These are phyloP conservation scores for Lachnellula occidentalis DNA, from an alignment of 2,329 filamentous ascomycete species.

Conservation along the genomic window DNA sequence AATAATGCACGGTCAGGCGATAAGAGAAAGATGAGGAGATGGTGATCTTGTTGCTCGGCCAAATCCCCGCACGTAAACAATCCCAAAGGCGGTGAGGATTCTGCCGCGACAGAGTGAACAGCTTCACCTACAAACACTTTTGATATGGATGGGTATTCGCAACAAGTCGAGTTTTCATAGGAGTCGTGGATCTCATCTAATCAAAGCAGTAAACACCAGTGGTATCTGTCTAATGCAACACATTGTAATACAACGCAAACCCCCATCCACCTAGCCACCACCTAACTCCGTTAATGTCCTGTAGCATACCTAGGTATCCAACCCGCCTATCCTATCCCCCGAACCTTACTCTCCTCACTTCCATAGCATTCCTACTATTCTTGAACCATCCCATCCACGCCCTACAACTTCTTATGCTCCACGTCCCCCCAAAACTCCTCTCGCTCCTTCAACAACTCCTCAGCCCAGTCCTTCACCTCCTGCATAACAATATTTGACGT, in stretches of 20 bases:
- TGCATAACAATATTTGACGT: conserved; percentile 64
- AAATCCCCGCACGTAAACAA: conserved; percentile 1
- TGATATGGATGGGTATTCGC: too few species aligned
- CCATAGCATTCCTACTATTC: conserved; percentile 19
- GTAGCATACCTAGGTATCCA: not conserved
- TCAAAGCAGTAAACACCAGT: too few species aligned
- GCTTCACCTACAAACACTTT: not conserved
- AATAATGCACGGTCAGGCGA: not conserved
- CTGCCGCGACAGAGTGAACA: not conserved
- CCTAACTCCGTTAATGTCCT: not conserved
- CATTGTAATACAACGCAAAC: too few species aligned
- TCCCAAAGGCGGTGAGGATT: not conserved
- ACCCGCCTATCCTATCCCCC: not conserved
- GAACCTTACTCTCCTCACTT: conserved; percentile 6
- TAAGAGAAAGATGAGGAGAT: not conserved
- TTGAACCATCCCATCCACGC: conserved; percentile 3
- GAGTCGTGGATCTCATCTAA: too few species aligned
- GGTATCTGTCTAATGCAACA: too few species aligned
- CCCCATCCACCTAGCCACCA: too few species aligned
- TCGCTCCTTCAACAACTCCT: conserved; percentile 70
- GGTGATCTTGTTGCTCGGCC: not conserved
- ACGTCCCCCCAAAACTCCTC: conserved; percentile 61
- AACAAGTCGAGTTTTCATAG: too few species aligned
- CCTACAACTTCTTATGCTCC: conserved; percentile 30
- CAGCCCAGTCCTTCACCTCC: conserved; percentile 77